phyloP scores from a whole-genome alignment of 352 stramenopile genomes.

The Phytophthora podocarpi region DNA sequence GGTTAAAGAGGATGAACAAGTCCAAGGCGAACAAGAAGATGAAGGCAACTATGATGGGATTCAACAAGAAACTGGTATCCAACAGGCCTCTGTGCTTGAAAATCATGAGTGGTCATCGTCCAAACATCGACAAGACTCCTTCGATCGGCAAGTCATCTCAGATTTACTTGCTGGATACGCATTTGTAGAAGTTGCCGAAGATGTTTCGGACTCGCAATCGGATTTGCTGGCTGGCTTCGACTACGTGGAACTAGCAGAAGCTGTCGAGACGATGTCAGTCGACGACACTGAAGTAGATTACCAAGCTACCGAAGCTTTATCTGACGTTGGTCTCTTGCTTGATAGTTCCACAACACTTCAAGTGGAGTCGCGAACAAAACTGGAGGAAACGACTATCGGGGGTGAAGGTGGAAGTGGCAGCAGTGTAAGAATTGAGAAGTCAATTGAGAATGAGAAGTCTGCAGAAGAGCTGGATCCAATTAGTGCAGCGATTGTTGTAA shows the following conservation, averaged over 20 bases:
- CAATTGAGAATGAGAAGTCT: not conserved
- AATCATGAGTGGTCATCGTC: not conserved
- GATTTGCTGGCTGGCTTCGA: constrained; percentile 19
- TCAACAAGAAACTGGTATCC: not conserved
- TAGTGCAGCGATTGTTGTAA: not conserved
- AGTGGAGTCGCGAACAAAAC: not conserved
- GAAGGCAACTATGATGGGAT: not conserved
- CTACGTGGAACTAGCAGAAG: constrained; percentile 26
- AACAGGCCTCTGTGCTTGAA: not conserved
- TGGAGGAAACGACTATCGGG: not conserved
- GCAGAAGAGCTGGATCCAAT: not conserved
- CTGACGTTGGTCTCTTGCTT: not conserved
- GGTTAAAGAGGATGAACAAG: not conserved
- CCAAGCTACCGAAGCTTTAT: not conserved
- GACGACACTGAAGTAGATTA: not conserved
- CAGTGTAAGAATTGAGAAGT: not conserved
- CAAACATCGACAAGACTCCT: not conserved
- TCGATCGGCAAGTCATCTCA: not conserved
- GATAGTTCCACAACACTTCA: not conserved
- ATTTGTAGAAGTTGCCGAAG: constrained; percentile 31
- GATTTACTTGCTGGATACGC: constrained; percentile 37
- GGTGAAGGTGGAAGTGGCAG: not conserved
- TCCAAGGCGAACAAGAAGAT: not conserved
- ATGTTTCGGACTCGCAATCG: not conserved
- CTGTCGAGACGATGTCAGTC: not conserved